phyloP scores from a whole-genome alignment of 208 protist species.

The Trypanosomatidae sp. region DNA sequence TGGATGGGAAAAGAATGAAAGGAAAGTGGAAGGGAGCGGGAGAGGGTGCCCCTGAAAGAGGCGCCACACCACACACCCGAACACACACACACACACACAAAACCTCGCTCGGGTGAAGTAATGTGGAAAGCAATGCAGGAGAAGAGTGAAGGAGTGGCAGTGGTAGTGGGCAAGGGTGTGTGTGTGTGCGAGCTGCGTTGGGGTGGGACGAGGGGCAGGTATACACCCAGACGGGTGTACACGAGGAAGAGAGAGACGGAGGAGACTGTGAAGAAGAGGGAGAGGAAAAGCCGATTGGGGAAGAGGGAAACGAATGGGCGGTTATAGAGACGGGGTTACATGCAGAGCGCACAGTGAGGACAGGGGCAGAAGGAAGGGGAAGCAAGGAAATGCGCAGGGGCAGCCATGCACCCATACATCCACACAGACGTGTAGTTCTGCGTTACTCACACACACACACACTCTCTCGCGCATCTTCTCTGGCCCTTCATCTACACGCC shows the following conservation, averaged over 20 bases:
- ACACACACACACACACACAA: slow-evolving; percentile 15
- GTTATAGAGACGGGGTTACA: neutral
- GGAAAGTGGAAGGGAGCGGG: neutral
- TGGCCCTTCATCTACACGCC: neutral
- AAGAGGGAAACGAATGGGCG: neutral
- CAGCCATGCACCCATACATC: neutral
- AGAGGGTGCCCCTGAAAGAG: neutral
- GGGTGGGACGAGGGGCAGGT: neutral
- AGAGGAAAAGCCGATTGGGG: neutral
- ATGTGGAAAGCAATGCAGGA: neutral
- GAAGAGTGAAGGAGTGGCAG: neutral
- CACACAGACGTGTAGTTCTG: neutral
- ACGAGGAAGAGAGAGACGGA: neutral
- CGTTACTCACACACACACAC: neutral
- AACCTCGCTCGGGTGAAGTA: neutral
- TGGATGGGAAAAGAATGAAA: neutral
- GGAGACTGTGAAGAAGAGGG: neutral
- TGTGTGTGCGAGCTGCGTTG: neutral
- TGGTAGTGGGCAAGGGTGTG: neutral
- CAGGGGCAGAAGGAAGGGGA: neutral
- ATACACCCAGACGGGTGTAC: neutral
- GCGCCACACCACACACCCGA: neutral
- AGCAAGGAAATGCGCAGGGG: neutral
- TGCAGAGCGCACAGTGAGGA: neutral
- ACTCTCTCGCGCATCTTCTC: neutral